phyloP scores from a whole-genome alignment of 352 stramenopile species.

The Globisporangium sylvaticum region DNA sequence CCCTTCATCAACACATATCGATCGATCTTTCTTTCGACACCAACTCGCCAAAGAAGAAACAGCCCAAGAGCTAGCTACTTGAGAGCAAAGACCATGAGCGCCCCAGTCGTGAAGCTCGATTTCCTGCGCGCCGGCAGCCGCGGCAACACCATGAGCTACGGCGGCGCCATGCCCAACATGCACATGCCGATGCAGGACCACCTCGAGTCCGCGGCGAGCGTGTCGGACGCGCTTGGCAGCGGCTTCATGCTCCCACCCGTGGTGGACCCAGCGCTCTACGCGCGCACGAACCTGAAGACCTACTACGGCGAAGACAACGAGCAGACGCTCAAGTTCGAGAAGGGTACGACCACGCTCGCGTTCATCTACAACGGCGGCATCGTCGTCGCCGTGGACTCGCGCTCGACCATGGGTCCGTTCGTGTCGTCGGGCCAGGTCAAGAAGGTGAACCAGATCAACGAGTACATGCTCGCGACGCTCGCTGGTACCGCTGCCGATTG shows the following conservation, averaged over 20 bases:
- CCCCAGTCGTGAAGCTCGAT: slow-evolving; percentile 55
- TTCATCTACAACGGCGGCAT: slow-evolving; percentile 99
- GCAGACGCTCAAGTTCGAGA: slow-evolving; percentile 96
- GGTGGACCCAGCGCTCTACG: slow-evolving; percentile 92
- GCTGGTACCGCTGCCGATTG: slow-evolving; percentile 98
- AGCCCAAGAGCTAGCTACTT: neutral
- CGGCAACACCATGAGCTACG: slow-evolving; percentile 61
- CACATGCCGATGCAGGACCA: slow-evolving; percentile 40
- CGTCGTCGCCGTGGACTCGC: slow-evolving; percentile 98
- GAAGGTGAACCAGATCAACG: slow-evolving; percentile 99
- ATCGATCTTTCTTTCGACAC: slow-evolving; percentile 7
- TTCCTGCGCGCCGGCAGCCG: slow-evolving; percentile 68
- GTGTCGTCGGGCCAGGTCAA: slow-evolving; percentile 98
- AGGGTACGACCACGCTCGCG: slow-evolving; percentile 99
- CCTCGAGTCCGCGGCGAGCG: slow-evolving; percentile 17
- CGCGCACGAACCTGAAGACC: slow-evolving; percentile 95
- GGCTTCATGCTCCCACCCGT: slow-evolving; percentile 76
- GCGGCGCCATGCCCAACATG: slow-evolving; percentile 76
- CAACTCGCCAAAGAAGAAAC: neutral
- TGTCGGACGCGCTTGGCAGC: slow-evolving; percentile 29
- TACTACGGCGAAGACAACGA: slow-evolving; percentile 95
- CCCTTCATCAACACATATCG: neutral
- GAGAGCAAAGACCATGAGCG: slow-evolving; percentile 14
- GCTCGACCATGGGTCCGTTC: slow-evolving; percentile 98
- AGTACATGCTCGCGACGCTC: slow-evolving; percentile 99